Evolutionary conservation across 2,329 filamentous ascomycete genomes (phyloP), one percentile per base, ranked within the genome.

Genomic region (Parastagonospora avenae): DNA sequence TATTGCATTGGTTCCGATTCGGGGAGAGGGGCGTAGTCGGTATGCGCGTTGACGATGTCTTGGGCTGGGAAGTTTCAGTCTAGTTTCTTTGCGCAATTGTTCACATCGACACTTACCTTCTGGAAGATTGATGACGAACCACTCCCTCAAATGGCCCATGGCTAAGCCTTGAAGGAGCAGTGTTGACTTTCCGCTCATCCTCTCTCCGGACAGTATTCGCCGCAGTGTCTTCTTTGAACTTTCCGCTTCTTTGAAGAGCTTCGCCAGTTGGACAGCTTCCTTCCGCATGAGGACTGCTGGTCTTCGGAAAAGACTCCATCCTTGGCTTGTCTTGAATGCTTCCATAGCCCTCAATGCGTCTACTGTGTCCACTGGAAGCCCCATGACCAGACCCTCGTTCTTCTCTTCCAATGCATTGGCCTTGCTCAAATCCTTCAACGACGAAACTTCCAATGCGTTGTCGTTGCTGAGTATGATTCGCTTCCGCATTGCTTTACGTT

Each of bases 401-500:
- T 58, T 48, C 9, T 57, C 57, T 42, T 60, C 66, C 35, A 70
- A 48, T 1, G 79, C 78, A 28, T 77, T 74, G 47, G 82, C 77
- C 14, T 81, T 73, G 75, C 88, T 77, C 47, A 96, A 68, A 42
- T 87, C 82, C 52, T 81, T 76, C 61, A 96, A 79, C 9, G 85
- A 89, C 19, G 79, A 70, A 7, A 97, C 88, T 52, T 88, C 85
- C 32, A 97, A 79, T 42, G 94, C 94, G 76, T 96, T 97, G 74
- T 90, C 89, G 77, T 97, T 99, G 80, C 89, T 93, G 54, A 99
- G 85, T 52, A 95, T 86, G 66, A 99, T 90, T 62, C 90, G 86
- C 79, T 95, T 96, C 60, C 92, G 87, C 70, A 90, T 80, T 27
- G 90, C 90, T 77, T 92, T 96, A 60, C 92, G 86, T 80, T 97